Conservation (phyloP, 108 stramenopile genomes). For the Nitzschia sp. region DNA sequence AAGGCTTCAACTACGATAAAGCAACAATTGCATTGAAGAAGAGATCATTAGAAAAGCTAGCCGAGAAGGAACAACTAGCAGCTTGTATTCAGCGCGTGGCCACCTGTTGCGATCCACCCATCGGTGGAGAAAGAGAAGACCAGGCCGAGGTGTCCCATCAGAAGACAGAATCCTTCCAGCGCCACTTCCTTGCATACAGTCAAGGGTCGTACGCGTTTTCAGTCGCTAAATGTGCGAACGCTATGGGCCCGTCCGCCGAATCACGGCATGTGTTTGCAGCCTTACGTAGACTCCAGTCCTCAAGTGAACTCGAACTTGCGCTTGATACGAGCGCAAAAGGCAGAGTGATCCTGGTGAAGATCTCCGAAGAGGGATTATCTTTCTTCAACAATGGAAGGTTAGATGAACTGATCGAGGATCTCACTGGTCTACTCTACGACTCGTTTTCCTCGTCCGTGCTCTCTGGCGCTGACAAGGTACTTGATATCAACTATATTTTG, state of each 20-base stretch:
- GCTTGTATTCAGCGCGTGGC: constrained; percentile 55
- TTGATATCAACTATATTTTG: constrained; percentile 66
- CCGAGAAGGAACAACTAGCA: constrained; percentile 54
- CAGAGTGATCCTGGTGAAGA: constrained; percentile 51
- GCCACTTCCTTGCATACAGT: constrained; percentile 68
- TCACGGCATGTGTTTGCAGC: constrained; percentile 89
- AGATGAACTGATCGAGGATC: constrained; percentile 1
- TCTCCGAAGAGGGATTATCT: constrained; percentile 46
- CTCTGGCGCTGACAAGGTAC: constrained; percentile 60
- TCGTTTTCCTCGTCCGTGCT: constrained; percentile 50
- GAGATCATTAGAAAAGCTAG: constrained; percentile 66
- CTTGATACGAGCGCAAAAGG: constrained; percentile 59
- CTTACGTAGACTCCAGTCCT: constrained; percentile 64
- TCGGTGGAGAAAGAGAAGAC: constrained; percentile 29
- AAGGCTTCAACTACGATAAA: constrained; percentile 67
- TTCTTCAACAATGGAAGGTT: constrained; percentile 32
- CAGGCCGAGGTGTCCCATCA: background rate
- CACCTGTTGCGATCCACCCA: constrained; percentile 34
- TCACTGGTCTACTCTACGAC: constrained; percentile 35
- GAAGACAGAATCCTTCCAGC: constrained; percentile 22
- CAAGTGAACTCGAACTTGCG: constrained; percentile 68
- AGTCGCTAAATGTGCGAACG: constrained; percentile 60
- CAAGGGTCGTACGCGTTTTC: constrained; percentile 76
- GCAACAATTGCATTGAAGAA: constrained; percentile 71
- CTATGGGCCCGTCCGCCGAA: constrained; percentile 66